Conservation (phyloP, 495 filamentous ascomycete genomes). For the Penicillium canariense region DNA sequence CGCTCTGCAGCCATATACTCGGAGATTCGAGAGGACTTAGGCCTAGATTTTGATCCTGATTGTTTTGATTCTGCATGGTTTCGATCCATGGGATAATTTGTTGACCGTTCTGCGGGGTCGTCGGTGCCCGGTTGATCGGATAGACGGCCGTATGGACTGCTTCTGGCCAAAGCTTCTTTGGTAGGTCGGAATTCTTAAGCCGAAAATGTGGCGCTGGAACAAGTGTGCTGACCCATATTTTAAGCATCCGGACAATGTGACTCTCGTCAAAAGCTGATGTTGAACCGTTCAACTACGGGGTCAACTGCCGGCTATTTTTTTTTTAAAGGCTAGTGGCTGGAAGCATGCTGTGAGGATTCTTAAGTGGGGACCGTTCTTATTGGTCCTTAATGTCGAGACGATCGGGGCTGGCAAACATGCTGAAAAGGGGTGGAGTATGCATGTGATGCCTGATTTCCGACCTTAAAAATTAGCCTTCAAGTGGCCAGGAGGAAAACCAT, state of each 20-base stretch:
- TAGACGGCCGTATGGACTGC: not conserved
- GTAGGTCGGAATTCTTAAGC: not conserved
- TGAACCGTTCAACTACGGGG: too few relatives aligned
- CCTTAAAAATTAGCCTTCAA: too few relatives aligned
- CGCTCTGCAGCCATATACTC: too few relatives aligned
- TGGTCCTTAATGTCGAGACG: not conserved
- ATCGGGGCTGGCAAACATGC: not conserved
- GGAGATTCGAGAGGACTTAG: conserved; percentile 10
- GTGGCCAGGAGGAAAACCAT: not conserved
- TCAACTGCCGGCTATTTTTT: too few relatives aligned
- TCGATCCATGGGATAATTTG: conserved; percentile 5
- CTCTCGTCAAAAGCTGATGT: too few relatives aligned
- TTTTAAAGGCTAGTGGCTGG: too few relatives aligned
- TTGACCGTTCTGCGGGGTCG: not conserved
- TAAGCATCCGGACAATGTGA: not conserved
- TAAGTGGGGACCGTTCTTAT: not conserved
- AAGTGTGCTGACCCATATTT: not conserved
- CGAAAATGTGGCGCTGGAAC: not conserved
- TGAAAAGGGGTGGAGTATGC: not conserved
- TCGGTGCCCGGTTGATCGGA: conserved; percentile 11
- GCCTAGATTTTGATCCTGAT: too few relatives aligned
- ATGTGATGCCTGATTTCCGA: not conserved
- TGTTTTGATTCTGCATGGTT: not conserved
- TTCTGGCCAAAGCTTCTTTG: conserved; percentile 11
- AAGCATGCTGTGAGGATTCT: not conserved